Base-by-base conservation (phyloP, 805 yeast species). In the Saccharomyces jurei region DNA sequence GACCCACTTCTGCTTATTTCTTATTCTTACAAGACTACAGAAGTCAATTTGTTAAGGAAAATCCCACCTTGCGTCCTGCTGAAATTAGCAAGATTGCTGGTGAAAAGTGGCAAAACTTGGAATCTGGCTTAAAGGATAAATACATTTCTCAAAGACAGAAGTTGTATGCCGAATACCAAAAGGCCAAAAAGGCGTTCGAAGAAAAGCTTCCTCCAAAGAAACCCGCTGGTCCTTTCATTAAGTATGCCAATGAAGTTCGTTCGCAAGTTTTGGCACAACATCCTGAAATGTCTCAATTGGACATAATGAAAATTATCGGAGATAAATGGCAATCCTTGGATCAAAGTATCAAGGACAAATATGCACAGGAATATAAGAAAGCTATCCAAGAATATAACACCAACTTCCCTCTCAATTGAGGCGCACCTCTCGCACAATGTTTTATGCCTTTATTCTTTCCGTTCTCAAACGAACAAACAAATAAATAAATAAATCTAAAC, bases 81-180 rank as follows among this genome's bases (percentile, higher is more conserved):
- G 74, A 71, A 25, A n/a, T 72, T 11, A 63, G 66, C 13, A 87
- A 82, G 72, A 68, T 85, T 54, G 82, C 87, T 63, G 96, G 96
- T 70, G 87, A 84, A 70, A 81, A 80, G 71, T 91, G 97, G 97
- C 86, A 81, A 77, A 81, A 82, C 52, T 77, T 91, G 65, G 71
- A 76, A 56, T 86, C 80, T 52, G 81, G 79, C 46, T 88, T 84
- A 60, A 89, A 89, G 78, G 74, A 72, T 60, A 89, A 92, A 56
- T 88, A 83, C 74, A 86, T 83, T 73, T 80, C 77, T 63, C 80
- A 55, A 51, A 58, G 57, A 44, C 41, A 56, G 26, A 41, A 41
- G 9, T 54, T 58, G 6, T 52, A 58, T 56, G 61, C 59, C 22
- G 50, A 53, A 31, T 66, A 65, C 47, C 46, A 30, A 17, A 27